Evolutionary conservation across 1,284 basidiomycete genomes (phyloP), one percentile per base, ranked within the genome.

Genomic region (Trichosporon inkin): DNA sequence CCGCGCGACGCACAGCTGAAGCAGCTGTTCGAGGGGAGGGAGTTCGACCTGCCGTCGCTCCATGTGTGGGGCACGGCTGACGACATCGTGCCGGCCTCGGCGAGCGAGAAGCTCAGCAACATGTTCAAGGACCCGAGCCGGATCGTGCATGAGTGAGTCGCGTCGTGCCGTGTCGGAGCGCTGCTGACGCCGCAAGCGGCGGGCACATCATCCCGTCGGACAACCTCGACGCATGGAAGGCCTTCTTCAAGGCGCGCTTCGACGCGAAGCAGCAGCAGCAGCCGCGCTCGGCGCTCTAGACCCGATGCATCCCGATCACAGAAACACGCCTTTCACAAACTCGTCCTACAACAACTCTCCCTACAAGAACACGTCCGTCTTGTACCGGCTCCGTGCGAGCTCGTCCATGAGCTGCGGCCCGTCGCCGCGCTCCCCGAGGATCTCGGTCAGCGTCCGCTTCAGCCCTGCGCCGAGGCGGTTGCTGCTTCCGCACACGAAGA

Each of bases 21-120:
- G 10, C 20, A 61, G 28, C 57, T 69, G 13, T 72, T 79, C 79
- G n/a, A 80, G 78, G 49, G 90, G 82, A 68, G 75, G 76, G 28
- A 56, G 16, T 76, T 72, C 55, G 77, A 72, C 65, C 73, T 74
- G 14, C 54, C 62, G 0, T 88, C 90, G 1, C 78, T 95, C 17
- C 90, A 92, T 71, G 81, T 94, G 14, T 79, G 91, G 7, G 92
- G 92, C 4, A 82, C 80, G 67, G 89, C 82, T 51, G 92, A 95
- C 67, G 83, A 89, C 14, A 83, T 94, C 37, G 88, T 95, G 1
- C 79, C 85, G 1, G 84, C 85, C 65, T 89, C 88, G 68, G 81
- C 88, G 32, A 83, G 88, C 2, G 81, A 82, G 65, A 77, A 79
- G 10, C 76, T 94, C 14, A 32, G 24, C 10, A 24, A 39, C 16